Conservation (phyloP, 2,329 filamentous ascomycete species). For the Claviceps fusiformis region DNA sequence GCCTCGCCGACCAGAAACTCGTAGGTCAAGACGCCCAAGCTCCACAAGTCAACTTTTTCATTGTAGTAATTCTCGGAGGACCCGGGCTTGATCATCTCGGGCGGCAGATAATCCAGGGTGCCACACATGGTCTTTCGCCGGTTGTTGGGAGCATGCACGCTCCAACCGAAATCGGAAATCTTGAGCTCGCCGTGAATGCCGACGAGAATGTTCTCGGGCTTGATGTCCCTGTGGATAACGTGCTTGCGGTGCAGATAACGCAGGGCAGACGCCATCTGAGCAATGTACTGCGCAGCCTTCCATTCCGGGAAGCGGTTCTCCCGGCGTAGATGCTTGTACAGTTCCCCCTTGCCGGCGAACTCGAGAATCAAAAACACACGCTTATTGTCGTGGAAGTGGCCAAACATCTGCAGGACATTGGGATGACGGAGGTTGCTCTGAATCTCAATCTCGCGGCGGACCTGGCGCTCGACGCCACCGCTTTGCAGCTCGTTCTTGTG, state of each 20-base stretch:
- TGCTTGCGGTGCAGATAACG: slow-evolving; percentile 18
- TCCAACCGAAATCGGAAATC: slow-evolving; percentile 97
- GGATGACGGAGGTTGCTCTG: slow-evolving; percentile 60
- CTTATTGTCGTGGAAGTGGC: slow-evolving; percentile 60
- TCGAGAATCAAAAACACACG: slow-evolving; percentile 61
- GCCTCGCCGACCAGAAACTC: slow-evolving; percentile 95
- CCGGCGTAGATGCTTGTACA: slow-evolving; percentile 57
- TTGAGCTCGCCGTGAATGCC: slow-evolving; percentile 97
- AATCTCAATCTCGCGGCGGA: slow-evolving; percentile 60
- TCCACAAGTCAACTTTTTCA: slow-evolving; percentile 96
- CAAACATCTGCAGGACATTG: slow-evolving; percentile 49
- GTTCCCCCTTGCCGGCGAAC: slow-evolving; percentile 50
- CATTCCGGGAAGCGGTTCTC: slow-evolving; percentile 54
- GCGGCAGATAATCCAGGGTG: slow-evolving; percentile 91
- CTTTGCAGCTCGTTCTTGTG: slow-evolving; percentile 58
- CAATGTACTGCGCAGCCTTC: slow-evolving; percentile 58
- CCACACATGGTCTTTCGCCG: slow-evolving; percentile 91
- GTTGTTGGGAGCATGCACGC: slow-evolving; percentile 92
- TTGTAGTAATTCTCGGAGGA: slow-evolving; percentile 77
- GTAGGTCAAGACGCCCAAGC: slow-evolving; percentile 84
- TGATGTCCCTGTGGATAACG: slow-evolving; percentile 21
- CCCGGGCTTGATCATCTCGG: slow-evolving; percentile 87
- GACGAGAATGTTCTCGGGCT: slow-evolving; percentile 23
- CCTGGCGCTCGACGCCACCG: slow-evolving; percentile 55
- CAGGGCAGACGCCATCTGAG: slow-evolving; percentile 46